Evolutionary conservation across 2,329 filamentous ascomycete genomes (phyloP).

Genomic region (Metarhizium humberi): DNA sequence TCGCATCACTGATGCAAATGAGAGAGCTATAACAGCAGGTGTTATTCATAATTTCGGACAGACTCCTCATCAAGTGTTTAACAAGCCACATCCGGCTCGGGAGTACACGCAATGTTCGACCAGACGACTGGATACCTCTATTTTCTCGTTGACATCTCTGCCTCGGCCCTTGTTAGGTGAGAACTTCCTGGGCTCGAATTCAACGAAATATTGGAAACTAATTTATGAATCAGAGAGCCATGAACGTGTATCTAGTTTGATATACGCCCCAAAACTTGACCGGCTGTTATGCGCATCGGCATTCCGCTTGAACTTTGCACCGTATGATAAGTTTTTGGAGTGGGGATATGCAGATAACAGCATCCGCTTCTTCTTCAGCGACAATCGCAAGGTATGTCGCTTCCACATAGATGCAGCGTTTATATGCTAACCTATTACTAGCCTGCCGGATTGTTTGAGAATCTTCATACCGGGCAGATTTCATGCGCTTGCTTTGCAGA

Average conservation of each 20-base stretch:
- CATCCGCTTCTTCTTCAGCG: constrained; percentile 80
- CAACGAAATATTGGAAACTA: background rate
- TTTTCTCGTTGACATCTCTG: constrained; percentile 66
- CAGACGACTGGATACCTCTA: constrained; percentile 66
- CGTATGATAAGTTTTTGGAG: constrained; percentile 87
- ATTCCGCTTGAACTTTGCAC: constrained; percentile 79
- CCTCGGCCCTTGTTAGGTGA: constrained; percentile 67
- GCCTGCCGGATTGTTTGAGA: constrained; percentile 81
- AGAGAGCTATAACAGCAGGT: constrained; percentile 79
- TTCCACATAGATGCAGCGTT: constrained; percentile 2
- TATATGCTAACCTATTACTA: constrained; percentile 19
- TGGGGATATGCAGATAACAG: constrained; percentile 95
- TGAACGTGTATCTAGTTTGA: constrained; percentile 71
- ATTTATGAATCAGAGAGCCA: constrained; percentile 42
- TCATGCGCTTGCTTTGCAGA: constrained; percentile 79
- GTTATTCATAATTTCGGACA: constrained; percentile 99
- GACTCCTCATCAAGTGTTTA: constrained; percentile 91
- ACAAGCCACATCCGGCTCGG: constrained; percentile 66
- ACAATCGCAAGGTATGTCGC: constrained; percentile 58
- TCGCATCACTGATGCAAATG: constrained; percentile 77
- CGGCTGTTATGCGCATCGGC: constrained; percentile 75
- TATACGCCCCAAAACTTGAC: constrained; percentile 71
- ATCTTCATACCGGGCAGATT: constrained; percentile 84
- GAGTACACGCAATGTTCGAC: constrained; percentile 58
- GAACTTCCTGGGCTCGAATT: constrained; percentile 5